These are phyloP conservation scores for Colletotrichum theobromicola DNA, from an alignment of 2,329 filamentous ascomycete genomes.

Conservation along the genomic window DNA sequence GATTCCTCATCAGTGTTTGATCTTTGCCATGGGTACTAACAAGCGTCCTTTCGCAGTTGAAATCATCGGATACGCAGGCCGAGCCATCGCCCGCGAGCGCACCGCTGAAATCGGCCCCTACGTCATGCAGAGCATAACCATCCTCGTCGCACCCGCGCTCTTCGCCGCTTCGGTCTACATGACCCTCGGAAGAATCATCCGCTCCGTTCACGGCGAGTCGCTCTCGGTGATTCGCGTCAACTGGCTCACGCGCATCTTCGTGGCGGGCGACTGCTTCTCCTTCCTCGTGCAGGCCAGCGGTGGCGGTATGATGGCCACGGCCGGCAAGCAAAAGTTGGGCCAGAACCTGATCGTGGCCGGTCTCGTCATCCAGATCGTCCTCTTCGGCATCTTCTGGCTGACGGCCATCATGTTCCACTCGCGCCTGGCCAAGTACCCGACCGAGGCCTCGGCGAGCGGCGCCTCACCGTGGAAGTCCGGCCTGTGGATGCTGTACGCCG, in stretches of 20 bases:
- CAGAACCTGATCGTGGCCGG: constrained; percentile 61
- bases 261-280: constrained; percentile 57
- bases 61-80: constrained; percentile 44
- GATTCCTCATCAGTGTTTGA: not conserved
- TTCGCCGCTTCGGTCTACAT: constrained; percentile 59
- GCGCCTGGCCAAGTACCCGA: constrained; percentile 28
- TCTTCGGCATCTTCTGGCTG: constrained; percentile 61
- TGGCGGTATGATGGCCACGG: constrained; percentile 37
- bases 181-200: constrained; percentile 50
- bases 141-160: constrained; percentile 52
- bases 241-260: constrained; percentile 60
- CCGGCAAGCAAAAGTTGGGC: constrained; percentile 37
- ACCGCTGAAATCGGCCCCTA: constrained; percentile 40
- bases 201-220: constrained; percentile 38
- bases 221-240: constrained; percentile 35
- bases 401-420: constrained; percentile 54
- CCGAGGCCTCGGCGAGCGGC: constrained; percentile 15
- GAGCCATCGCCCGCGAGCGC: constrained; percentile 30
- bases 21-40: not conserved
- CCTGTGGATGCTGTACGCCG: constrained; percentile 56
- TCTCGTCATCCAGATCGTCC: constrained; percentile 60
- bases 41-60: constrained; percentile 40
- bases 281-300: constrained; percentile 56
- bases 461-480: constrained; percentile 34
- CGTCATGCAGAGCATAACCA: constrained; percentile 45